Evolutionary conservation across 148 eudicot genomes (phyloP), one percentile per base, ranked within the genome.

Genomic region (Dysphania ambrosioides): DNA sequence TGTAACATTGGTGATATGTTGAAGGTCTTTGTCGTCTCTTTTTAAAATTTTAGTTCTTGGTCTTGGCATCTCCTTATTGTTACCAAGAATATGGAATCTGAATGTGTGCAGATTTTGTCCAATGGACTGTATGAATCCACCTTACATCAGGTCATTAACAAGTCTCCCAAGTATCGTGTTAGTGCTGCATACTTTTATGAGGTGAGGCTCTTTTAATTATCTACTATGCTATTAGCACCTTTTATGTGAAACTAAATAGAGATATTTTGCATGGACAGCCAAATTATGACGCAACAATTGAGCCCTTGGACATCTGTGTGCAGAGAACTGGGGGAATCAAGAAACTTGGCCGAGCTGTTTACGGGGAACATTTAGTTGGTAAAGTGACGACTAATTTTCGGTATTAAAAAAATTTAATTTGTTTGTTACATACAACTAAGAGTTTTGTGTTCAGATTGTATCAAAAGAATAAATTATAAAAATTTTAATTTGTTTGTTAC

Each of bases 1-100:
- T 92, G 99, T 87, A 95, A 95, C 63, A 92, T 92, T 15, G 96
- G 97, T 19, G 94, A 95, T 81, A 95, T 95, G 99, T 79, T 95
- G 12, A 92, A 95, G 99, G 99, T 95, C 75, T 47, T 72, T 80
- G 29, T 23, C 66, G 19, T 9, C 58, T 44, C 41, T 73, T 34
- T 66, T 49, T 53, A 35, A 38, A 24, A 24, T 34, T 53, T 74
- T 57, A 75, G 23, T 59, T 53, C 16, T 9, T 30, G 27, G 19
- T 53, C 60, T n/a, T 18, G 64, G 1, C 16, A 10, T 65, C 65
- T 65, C 1, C 32, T 1, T 47, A 59, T 56, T 65, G 4, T 36
- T 55, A 23, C n/a, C n/a, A n/a, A n/a, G n/a, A n/a, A n/a, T 78
- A 41, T 42, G 19, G 2, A 19, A 4, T 19, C 67, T 40, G 70